Evolutionary conservation across 2,329 filamentous ascomycete species (phyloP).

Genomic region (Botrytis deweyae): DNA sequence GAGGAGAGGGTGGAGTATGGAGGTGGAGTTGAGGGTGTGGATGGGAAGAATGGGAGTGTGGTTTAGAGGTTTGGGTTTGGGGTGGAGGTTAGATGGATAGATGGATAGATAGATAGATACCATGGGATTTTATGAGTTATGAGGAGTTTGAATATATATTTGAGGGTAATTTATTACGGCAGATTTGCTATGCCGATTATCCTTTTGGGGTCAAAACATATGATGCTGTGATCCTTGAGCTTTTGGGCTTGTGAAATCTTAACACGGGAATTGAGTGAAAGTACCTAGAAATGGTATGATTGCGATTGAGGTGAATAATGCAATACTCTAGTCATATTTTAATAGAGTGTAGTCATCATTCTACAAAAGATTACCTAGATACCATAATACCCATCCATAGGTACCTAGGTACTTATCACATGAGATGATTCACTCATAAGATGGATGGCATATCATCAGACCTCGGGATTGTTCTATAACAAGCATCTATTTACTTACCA

Average conservation of each 20-base stretch:
- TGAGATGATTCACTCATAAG: neutral
- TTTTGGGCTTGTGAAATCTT: neutral
- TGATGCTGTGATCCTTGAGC: neutral
- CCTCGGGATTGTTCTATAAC: neutral
- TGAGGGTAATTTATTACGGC: neutral
- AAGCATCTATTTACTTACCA: neutral
- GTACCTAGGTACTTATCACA: no score
- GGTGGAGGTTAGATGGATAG: neutral
- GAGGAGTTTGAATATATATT: neutral
- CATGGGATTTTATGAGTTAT: neutral
- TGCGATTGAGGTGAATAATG: neutral
- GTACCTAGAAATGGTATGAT: neutral
- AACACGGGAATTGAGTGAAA: no score
- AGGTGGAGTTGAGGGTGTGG: neutral
- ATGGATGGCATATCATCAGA: neutral
- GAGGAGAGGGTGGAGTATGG: constrained; percentile 1
- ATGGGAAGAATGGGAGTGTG: neutral
- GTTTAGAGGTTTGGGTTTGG: neutral
- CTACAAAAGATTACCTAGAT: neutral
- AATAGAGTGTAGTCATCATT: neutral
- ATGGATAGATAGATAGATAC: neutral
- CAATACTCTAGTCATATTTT: neutral
- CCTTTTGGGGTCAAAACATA: no score
- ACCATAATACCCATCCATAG: no score
- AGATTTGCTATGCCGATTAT: no score